Evolutionary conservation across 2,329 filamentous ascomycete genomes (phyloP), one percentile per base, ranked within the genome.

Genomic region (Teratosphaeria pseudoeucalypti): DNA sequence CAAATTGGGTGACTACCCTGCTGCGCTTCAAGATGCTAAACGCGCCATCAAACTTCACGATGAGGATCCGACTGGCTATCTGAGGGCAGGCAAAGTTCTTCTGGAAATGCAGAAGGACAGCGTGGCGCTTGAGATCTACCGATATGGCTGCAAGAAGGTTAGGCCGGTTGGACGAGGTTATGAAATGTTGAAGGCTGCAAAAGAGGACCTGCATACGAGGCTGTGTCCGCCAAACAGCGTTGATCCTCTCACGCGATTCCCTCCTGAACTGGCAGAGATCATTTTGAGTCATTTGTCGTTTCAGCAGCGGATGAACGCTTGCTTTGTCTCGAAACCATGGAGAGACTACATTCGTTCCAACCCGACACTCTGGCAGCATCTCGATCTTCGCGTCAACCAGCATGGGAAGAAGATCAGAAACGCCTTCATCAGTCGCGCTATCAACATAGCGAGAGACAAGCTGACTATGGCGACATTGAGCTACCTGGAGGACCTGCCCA

Each of bases 311-410:
- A 79, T 78, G 14, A 73, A 68, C 49, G 77, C 80, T 54, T 75
- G 81, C 53, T 76, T 79, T 7, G 82, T 85, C 2, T 84, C 78
- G 43, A 81, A 77, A 68, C 71, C 73, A 55, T 86, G 83, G 83
- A 72, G 76, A 11, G 70, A 67, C n/a, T 78, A 82, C 53, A 73
- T 85, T 12, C 71, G 70, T 10, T 77, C 76, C 3, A 68, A 77
- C 29, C 73, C 76, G 0, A 70, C 71, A 9, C 72, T 83, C 1
- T 84, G 83, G 81, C 73, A 72, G 60, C 70, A 80, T 60, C 69
- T 86, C 11, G 82, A 85, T 62, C 74, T 85, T 9, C 77, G 76
- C 2, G 69, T 68, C 2, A 77, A 79, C 6, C 72, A 68, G 62
- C 71, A 72, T 3, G 43, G 43, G 16, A 49, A 49, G n/a, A 67